Percentiles rank a stretch among this genome's conserved stretches.
phyloP scores from a whole-genome alignment of 495 filamentous ascomycete species.

The Penicillium cosmopolitanum region DNA sequence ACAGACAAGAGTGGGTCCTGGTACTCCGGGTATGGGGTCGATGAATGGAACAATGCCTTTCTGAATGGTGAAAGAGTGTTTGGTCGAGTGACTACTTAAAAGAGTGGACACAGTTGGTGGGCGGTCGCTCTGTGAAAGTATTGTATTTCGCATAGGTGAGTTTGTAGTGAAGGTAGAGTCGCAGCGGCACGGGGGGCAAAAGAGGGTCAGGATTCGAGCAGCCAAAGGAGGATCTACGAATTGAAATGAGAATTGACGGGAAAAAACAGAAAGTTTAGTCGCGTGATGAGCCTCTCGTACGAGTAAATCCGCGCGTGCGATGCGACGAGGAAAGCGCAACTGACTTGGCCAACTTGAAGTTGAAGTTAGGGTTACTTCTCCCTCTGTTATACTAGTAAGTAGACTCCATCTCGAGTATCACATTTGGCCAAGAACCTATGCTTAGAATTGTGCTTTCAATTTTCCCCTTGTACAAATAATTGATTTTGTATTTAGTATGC shows the following conservation, averaged over 20 bases:
- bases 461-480: no score
- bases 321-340: no score
- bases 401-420: no score
- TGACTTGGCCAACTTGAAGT: no score
- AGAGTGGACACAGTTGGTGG: background rate
- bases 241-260: background rate
- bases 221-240: background rate
- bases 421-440: no score
- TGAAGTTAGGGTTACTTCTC: no score
- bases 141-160: background rate
- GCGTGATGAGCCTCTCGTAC: no score
- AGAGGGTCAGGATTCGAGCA: background rate
- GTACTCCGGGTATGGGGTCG: constrained; percentile 21
- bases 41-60: constrained; percentile 26
- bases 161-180: background rate
- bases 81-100: background rate
- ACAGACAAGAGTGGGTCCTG: constrained; percentile 18
- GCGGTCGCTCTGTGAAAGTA: background rate
- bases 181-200: background rate
- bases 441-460: no score
- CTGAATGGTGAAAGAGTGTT: constrained; percentile 2
- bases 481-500: background rate
- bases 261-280: no score
- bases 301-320: no score
- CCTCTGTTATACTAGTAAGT: no score